Conservation (phyloP, 176 grass and related monocot genomes). For the Canna indica region DNA sequence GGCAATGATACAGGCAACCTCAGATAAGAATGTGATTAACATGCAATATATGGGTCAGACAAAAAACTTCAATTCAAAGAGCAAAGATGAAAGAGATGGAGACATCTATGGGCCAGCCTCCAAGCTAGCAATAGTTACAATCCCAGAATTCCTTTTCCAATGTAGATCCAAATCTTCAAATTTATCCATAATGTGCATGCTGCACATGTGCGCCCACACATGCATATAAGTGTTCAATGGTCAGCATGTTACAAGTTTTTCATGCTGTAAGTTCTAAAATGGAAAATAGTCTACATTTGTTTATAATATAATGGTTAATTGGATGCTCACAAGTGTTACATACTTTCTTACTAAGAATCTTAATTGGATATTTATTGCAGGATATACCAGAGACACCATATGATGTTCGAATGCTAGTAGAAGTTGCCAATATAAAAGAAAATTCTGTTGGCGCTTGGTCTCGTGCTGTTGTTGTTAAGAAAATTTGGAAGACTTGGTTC, state of each 20-base stretch:
- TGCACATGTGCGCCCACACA: too few relatives aligned
- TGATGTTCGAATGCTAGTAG: slow-evolving; percentile 19
- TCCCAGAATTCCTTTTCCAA: background rate
- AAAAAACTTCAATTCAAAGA: background rate
- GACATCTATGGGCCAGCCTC: background rate
- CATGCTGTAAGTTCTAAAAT: too few relatives aligned
- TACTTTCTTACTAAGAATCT: background rate
- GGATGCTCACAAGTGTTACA: background rate
- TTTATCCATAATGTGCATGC: background rate
- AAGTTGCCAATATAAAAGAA: background rate
- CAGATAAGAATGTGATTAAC: background rate
- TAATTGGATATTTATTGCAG: background rate
- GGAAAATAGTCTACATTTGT: background rate
- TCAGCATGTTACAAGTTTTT: too few relatives aligned
- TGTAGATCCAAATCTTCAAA: background rate
- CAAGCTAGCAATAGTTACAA: background rate
- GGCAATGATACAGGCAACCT: background rate
- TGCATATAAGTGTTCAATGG: too few relatives aligned
- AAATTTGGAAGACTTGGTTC: slow-evolving; percentile 54
- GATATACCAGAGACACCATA: background rate
- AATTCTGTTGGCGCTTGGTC: slow-evolving; percentile 2
- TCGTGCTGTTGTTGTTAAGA: background rate
- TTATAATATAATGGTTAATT: background rate
- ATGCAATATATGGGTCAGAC: background rate
- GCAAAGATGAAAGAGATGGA: background rate